Base-by-base conservation (phyloP, 1,284 basidiomycete genomes). In the Entoloma clypeatum region DNA sequence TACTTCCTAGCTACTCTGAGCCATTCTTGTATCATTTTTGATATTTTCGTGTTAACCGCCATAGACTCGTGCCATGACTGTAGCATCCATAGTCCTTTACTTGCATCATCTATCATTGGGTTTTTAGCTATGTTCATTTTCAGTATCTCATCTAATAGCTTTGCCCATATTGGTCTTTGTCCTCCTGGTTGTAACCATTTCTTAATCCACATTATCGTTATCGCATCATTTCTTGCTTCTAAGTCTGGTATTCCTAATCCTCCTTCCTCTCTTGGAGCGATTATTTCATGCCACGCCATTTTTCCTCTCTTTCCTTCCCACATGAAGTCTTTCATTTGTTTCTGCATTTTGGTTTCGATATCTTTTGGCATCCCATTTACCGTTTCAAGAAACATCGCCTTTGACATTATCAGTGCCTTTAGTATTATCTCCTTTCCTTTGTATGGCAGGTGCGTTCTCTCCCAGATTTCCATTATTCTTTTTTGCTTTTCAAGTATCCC, bases 361-460 rank as follows among this genome's bases (percentile, higher is more conserved):
- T 51, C 23, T n/a, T 46, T 39, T 0, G 61, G 59, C 63, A 68
- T 64, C 2, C 61, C 61, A 49, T 68, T 61, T 0, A 60, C 61
- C 25, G 45, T 43, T 0, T 63, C 50, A 0, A 61, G 47, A 49
- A 58, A 66, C 43, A 64, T 63, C 4, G 60, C 59, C n/a, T 48
- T 43, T 0, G 57, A 55, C 0, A 55, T 57, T 0, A 62, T 38
- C 22, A 49, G 45, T 51, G 61, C 54, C 14, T 53, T 46, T 3
- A 57, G 16, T 1, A 63, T 58, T 5, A 58, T 51, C 2, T 39
- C 18, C 29, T 44, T 45, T 0, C 59, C 60, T 18, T 61, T 49
- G 6, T 53, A 23, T 3, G 58, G 55, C 0, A 56, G 61, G 3
- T 54, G 33, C 8, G 45, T 33, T 22, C 44, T 52, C 2, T 25